phyloP scores from a whole-genome alignment of 1,284 basidiomycete genomes.

The Psilocybe mexicana region DNA sequence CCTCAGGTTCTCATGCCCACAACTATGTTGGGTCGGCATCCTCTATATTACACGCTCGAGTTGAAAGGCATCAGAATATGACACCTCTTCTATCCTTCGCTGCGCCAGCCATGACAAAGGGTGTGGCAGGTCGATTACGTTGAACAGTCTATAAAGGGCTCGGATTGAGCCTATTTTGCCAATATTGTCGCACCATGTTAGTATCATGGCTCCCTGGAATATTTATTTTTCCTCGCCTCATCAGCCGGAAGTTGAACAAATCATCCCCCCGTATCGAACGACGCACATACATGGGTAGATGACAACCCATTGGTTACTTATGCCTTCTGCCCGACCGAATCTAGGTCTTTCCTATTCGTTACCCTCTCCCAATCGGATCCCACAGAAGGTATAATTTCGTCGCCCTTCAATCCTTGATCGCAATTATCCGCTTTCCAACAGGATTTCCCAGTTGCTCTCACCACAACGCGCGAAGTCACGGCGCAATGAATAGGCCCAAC shows the following conservation, averaged over 20 bases:
- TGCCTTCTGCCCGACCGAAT: too few species aligned
- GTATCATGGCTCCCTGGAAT: neutral
- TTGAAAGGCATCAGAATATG: neutral
- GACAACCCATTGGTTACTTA: too few species aligned
- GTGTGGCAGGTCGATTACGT: neutral
- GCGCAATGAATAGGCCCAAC: neutral
- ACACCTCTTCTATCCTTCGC: neutral
- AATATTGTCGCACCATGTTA: constrained; percentile 5
- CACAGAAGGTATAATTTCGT: too few species aligned
- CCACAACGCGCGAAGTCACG: neutral
- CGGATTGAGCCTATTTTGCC: constrained; percentile 3
- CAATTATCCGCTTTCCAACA: too few species aligned
- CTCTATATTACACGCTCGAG: neutral
- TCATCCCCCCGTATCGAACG: neutral
- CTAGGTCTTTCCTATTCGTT: too few species aligned
- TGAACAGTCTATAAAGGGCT: constrained; percentile 3
- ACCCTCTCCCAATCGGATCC: too few species aligned
- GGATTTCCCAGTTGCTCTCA: neutral
- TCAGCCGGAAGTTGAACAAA: neutral
- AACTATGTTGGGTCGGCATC: neutral
- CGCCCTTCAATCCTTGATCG: too few species aligned
- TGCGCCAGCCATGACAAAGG: constrained; percentile 3
- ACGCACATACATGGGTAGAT: too few species aligned
- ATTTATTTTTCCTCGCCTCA: neutral
- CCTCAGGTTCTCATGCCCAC: neutral